These are phyloP conservation scores for Agaricus blazei DNA, from an alignment of 768 basidiomycete species.

Conservation along the genomic window DNA sequence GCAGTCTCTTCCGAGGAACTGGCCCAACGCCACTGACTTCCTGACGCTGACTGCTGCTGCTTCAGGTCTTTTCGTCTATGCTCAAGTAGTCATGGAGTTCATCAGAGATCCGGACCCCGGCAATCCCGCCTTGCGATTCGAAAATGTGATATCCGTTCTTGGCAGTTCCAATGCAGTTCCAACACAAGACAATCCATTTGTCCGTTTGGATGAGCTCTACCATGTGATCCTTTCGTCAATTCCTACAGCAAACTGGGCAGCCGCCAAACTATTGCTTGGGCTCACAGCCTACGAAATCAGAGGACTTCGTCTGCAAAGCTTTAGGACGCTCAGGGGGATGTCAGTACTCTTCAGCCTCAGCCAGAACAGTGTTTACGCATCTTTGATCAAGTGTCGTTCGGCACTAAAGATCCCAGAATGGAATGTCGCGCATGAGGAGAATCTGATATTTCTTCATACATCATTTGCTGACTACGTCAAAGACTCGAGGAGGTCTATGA, in stretches of 20 bases:
- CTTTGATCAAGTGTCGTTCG: neutral
- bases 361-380: neutral
- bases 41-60: neutral
- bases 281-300: too few species aligned
- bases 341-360: neutral
- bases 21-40: neutral
- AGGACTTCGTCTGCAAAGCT: neutral
- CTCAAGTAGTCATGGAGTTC: neutral
- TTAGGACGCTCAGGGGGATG: neutral
- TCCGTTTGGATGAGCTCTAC: too few species aligned
- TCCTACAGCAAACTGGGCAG: too few species aligned
- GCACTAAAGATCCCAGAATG: neutral
- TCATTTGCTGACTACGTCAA: slow-evolving; percentile 24
- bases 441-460: slow-evolving; percentile 23
- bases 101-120: neutral
- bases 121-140: neutral
- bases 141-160: neutral
- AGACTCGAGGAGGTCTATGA: neutral
- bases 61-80: neutral
- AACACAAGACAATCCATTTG: neutral
- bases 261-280: too few species aligned
- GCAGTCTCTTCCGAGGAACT: neutral
- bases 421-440: neutral
- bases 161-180: neutral
- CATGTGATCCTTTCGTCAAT: too few species aligned